Base-by-base conservation (phyloP, 2,329 filamentous ascomycete genomes). In the Chalaropsis thielavioides region DNA sequence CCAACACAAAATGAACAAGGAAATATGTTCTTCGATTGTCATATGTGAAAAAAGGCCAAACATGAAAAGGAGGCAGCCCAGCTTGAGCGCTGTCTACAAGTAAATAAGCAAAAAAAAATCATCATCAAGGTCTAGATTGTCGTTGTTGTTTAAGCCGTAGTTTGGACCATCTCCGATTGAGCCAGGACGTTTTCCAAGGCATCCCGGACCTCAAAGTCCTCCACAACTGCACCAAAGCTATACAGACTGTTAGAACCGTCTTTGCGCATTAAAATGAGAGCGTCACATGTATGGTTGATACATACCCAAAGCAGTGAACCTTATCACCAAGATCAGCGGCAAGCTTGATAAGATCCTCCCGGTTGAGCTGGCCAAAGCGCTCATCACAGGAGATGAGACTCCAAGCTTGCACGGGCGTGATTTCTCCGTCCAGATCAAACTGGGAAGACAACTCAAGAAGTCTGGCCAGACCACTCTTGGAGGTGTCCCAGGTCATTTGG, bases 331-430 rank as follows among this genome's bases (percentile, higher is more conserved):
- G 79, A 66, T 90, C 88, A 62, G 86, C 84, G 62, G 88, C 85
- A 69, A 96, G 79, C 68, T 78, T 81, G 70, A 81, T 79, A 69
- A 96, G 84, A 71, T 96, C 90, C 46, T 83, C 80, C 62, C 76
- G 74, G 17, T 78, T 83, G 69, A 96, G 76, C 69, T 87, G 83
- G 4, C 73, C 72, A 68, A 92, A 84, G 68, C 87, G 80, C 44
- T 87, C 83, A 74, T 94, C 86, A 58, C 80, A 81, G 68, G 90
- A 78, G 61, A 97, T 81, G 76, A 89, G 88, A 61, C 90, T 88
- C 84, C 94, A 92, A 0, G 92, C 92, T 90, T 95, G 95, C 69
- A 96, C 89, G 0, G 94, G 94, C 19, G 92, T 97, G 71, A 97
- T 89, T 75, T 95, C 90, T 63, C 90, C 90, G 68, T 94, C 89